Base-by-base conservation (phyloP, 1,284 basidiomycete species). In the Rhizopogon parksii region DNA sequence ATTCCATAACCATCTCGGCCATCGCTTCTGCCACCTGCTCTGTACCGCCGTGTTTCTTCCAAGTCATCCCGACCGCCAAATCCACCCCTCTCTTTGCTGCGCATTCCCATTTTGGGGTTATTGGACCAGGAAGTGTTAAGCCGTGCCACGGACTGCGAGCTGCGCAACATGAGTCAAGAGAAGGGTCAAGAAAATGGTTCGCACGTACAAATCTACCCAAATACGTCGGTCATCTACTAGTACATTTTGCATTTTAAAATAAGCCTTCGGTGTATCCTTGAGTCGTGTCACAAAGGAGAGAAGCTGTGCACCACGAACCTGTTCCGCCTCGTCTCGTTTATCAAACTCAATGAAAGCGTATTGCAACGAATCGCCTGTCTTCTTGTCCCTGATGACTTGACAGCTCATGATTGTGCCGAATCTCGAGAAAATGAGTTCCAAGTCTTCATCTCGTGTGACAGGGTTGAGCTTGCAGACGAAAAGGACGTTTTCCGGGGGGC, bases 191-290 rank as follows among this genome's bases (percentile, higher is more conserved):
- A 46, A 46, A 24, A 32, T 7, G 30, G 30, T 45, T 45, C 12
- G 42, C 42, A 36, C 52, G 57, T 57, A 88, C 85, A 98, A 97
- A 70, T 97, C 95, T 56, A 99, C 95, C 90, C 95, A 98, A 65
- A 99, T 99, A 17, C 96, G 82, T 14, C 95, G 81, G 68, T 99
- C 96, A 66, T 99, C 95, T n/a, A 99, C 90, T 6, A 99, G 75
- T 0, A 99, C 95, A 62, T 97, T 98, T 68, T 99, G 95, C 95
- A 99, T 99, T 70, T 98, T 99, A 74, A 97, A 95, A 69, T 99
- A 99, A 12, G 93, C 95, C 85, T 92, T 30, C 56, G 6, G 49
- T 7, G 34, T 19, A 12, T 34, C 30, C 14, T 53, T 53, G 27
- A 59, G 51, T 38, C 34, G 45, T 46, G 42, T 30, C 3, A 14